Evolutionary conservation across 345 rosid genomes (phyloP).

Genomic region (Brassica rapa): DNA sequence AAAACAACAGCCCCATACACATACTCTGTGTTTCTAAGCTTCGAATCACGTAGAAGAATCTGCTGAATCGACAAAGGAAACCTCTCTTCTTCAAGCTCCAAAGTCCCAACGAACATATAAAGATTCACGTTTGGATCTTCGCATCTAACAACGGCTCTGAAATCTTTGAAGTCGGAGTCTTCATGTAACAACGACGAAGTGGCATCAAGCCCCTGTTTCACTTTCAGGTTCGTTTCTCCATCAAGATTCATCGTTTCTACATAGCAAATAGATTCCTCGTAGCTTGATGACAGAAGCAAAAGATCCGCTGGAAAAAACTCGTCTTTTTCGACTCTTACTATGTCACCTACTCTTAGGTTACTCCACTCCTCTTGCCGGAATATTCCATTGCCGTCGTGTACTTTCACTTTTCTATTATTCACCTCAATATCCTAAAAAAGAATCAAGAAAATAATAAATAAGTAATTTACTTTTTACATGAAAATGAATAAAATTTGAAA

Average conservation of each 20-base stretch:
- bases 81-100: slow-evolving; percentile 61
- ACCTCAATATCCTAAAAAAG: slow-evolving; percentile 69
- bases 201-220: slow-evolving; percentile 78
- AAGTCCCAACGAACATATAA: slow-evolving; percentile 73
- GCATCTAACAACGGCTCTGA: slow-evolving; percentile 66
- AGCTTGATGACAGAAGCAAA: slow-evolving; percentile 75
- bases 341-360: slow-evolving; percentile 80
- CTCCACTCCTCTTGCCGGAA: slow-evolving; percentile 70
- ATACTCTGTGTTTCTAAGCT: slow-evolving; percentile 81
- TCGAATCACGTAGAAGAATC: slow-evolving; percentile 86
- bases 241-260: slow-evolving; percentile 99
- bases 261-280: slow-evolving; percentile 82
- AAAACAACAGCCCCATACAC: slow-evolving; percentile 81
- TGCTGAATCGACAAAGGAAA: slow-evolving; percentile 78
- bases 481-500: not conserved
- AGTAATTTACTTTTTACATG: not conserved
- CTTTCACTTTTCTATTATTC: slow-evolving; percentile 78
- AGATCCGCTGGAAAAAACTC: slow-evolving; percentile 92
- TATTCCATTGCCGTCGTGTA: slow-evolving; percentile 56
- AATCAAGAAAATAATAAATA: not conserved
- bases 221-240: slow-evolving; percentile 95
- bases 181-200: slow-evolving; percentile 58
- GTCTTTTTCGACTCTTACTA: slow-evolving; percentile 84
- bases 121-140: slow-evolving; percentile 94
- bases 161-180: slow-evolving; percentile 61